A percentile compares a stretch with the other conserved stretches of the same genome.
Conservation (phyloP, 2,329 filamentous ascomycete species). For the Cercospora janseana region DNA sequence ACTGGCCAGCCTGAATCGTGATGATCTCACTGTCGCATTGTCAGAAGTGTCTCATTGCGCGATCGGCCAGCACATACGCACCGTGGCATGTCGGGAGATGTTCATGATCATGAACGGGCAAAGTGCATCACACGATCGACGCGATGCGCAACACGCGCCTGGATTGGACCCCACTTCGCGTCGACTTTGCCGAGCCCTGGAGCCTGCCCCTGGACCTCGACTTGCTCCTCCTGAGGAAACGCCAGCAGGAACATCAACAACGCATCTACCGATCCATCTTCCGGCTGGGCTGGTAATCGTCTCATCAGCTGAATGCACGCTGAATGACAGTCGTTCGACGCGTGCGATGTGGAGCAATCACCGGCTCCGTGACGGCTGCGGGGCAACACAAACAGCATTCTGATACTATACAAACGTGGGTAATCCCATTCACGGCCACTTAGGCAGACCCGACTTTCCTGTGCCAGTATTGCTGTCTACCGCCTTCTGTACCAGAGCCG, state of each 20-base stretch:
- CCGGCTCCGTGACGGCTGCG: no score
- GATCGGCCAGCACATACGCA: constrained; percentile 1
- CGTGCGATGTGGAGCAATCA: no score
- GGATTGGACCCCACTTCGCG: constrained; percentile 1
- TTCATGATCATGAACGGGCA: constrained; percentile 4
- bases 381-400: no score
- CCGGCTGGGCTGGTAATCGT: no score
- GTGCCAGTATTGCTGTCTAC: constrained; percentile 24
- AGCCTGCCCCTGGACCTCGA: no score
- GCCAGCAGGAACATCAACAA: no score
- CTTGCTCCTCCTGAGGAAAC: no score
- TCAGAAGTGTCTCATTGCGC: constrained; percentile 12
- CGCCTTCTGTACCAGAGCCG: constrained; percentile 30
- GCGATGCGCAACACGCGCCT: constrained; percentile 12
- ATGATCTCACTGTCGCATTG: constrained; percentile 79
- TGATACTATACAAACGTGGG: background rate
- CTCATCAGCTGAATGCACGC: no score
- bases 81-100: constrained; percentile 11
- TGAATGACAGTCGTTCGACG: no score
- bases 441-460: background rate
- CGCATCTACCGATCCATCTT: no score
- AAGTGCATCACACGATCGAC: constrained; percentile 9
- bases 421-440: constrained; percentile 2
- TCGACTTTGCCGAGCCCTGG: background rate
- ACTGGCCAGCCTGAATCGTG: constrained; percentile 97